Base-by-base conservation (phyloP, 192 early-diverging fungal genomes). In the Coemansia sp. region DNA sequence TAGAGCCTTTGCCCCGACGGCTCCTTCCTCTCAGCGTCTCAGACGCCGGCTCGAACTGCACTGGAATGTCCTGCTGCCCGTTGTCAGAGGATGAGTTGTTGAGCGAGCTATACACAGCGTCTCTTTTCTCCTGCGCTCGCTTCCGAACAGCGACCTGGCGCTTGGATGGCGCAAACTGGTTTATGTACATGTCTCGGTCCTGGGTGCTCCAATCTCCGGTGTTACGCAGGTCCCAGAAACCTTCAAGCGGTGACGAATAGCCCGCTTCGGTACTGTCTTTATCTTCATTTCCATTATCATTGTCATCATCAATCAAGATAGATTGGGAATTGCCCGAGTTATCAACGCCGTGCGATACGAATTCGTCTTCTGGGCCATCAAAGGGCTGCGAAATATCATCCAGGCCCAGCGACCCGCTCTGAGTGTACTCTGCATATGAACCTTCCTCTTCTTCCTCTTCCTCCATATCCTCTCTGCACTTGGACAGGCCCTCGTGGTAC, bases 211-310 rank as follows among this genome's bases (percentile, higher is more conserved):
- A 57, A 16, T 52, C 59, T 6, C 36, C 30, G 31, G 55, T 14
- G 3, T 61, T 34, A 8, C 70, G 66, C 63, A 81, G 42, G 51
- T 73, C 67, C 66, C 73, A 81, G 64, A 81, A 81, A 4, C 78
- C 78, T 45, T 81, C 78, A 30, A 81, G 64, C 38, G 78, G 78
- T 31, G 78, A 81, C 34, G 66, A 68, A 54, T 72, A 77, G 25
- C 75, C 75, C 16, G 64, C 75, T 16, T 71, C 68, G 55, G 30
- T 52, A 10, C 18, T 20, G 14, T n/a, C 31, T 20, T 71, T 33
- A 29, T 59, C 64, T 2, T 40, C 20, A 28, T 36, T 45, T 25
- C 29, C 55, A 28, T 48, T 29, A 10, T 22, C 32, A 16, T 65
- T 54, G 40, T 20, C 51, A 25, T 57, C 63, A 48, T 55, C 52